Evolutionary conservation across 202 grass and related monocot genomes (phyloP), one percentile per base, ranked within the genome.

Genomic region (Dendrocalamus latiflorus): DNA sequence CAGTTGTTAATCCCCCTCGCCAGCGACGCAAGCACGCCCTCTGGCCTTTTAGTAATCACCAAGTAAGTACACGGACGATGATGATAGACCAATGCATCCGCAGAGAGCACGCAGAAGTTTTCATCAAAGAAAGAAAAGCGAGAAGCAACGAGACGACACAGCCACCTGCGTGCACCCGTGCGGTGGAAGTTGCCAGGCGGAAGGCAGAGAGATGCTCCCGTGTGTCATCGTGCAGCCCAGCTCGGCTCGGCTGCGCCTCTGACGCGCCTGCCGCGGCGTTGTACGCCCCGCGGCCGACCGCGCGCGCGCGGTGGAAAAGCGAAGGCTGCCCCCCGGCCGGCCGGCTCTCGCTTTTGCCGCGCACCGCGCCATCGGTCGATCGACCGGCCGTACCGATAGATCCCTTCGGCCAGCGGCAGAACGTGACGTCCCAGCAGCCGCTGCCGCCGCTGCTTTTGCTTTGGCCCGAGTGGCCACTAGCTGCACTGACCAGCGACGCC

Each of bases 351-450:
- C 33, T 45, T 51, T 30, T 71, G 67, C 60, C 74, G 54, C 81
- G 61, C 49, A 47, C 75, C 53, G 28, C 76, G 77, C 24, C 16
- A n/a, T 62, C 51, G 21, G 43, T 24, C 36, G 38, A 61, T 5
- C 34, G 34, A 36, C 14, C 18, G 70, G 12, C 2, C 65, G 20
- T 60, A 36, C 15, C 50, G 37, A 43, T 24, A 13, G 38, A 61
- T 42, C 53, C 39, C 28, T 61, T 50, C 3, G 77, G 21, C 24
- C 28, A 3, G 56, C 51, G 49, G 65, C 78, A 82, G 48, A 82
- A 67, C 78, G 78, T 90, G 78, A 83, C 83, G 78, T 82, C 72
- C 72, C 72, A 86, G 88, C 78, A 50, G 65, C 73, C 72, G 55
- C 73, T 71, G 79, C 60, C 26, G 12, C 38, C 25, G 69, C 68